Percentiles rank a stretch among this genome's conserved stretches.
Evolutionary conservation across 1,284 basidiomycete species (phyloP).

Genomic region (Malassezia arunalokei): DNA sequence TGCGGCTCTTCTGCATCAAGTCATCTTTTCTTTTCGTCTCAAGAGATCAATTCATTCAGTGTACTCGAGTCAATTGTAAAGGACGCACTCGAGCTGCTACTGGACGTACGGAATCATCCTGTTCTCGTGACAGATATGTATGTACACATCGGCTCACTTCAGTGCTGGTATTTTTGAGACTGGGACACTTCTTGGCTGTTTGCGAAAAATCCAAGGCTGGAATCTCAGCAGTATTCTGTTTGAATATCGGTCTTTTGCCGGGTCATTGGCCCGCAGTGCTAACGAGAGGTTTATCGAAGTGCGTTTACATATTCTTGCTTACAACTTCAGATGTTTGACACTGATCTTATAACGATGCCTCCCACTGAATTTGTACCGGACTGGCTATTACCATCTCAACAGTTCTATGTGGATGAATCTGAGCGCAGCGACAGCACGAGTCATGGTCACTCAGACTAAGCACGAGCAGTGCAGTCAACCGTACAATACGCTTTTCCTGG

Average conservation of each 20-base stretch:
- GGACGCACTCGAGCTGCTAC: constrained; percentile 31
- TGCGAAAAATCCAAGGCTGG: constrained; percentile 38
- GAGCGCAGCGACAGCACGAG: constrained; percentile 18
- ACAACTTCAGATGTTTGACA: constrained; percentile 32
- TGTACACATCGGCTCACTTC: not conserved
- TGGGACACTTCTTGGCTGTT: constrained; percentile 34
- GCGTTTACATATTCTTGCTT: not conserved
- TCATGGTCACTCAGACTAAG: not conserved
- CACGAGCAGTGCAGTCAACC: not conserved
- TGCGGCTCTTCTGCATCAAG: constrained; percentile 3
- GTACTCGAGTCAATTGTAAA: constrained; percentile 31
- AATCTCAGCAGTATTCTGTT: constrained; percentile 40
- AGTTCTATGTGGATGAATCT: constrained; percentile 19
- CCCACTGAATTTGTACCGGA: constrained; percentile 21
- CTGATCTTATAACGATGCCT: constrained; percentile 34
- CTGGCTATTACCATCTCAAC: constrained; percentile 27
- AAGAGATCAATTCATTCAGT: constrained; percentile 14
- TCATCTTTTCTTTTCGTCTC: constrained; percentile 8
- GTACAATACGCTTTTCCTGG: not conserved
- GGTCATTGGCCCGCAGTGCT: constrained; percentile 25
- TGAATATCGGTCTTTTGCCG: constrained; percentile 38
- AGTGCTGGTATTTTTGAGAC: constrained; percentile 38
- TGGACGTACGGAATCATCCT: constrained; percentile 25
- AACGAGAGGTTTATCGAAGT: constrained; percentile 41
- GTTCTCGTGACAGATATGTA: constrained; percentile 33